phyloP scores from a whole-genome alignment of 345 rosid species.

The Cardamine resedifolia region DNA sequence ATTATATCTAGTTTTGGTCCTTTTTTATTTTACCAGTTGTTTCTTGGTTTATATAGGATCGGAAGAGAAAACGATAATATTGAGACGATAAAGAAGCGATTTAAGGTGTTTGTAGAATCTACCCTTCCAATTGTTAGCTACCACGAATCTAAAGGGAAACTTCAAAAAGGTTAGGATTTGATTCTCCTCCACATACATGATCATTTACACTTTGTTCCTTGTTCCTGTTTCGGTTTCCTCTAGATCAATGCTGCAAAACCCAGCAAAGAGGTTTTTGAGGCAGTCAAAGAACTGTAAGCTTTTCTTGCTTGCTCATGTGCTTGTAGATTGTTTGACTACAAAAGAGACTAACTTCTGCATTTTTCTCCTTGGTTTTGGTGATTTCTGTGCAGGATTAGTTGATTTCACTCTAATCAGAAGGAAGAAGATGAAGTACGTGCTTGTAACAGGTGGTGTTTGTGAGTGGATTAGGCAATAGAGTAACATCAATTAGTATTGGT shows the following conservation, averaged over 20 bases:
- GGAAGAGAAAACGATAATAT: slow-evolving; percentile 79
- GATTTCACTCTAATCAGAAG: no score
- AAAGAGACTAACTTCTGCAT: no score
- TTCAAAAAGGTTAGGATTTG: slow-evolving; percentile 51
- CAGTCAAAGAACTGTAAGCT: slow-evolving; percentile 51
- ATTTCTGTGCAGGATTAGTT: no score
- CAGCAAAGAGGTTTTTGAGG: slow-evolving; percentile 60
- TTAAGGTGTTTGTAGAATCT: slow-evolving; percentile 60
- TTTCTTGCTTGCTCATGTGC: no score
- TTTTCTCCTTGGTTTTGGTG: no score
- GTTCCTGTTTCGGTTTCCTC: slow-evolving; percentile 12
- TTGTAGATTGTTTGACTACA: no score
- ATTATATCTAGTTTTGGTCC: background rate
- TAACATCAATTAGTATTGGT: no score
- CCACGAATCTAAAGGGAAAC: slow-evolving; percentile 57
- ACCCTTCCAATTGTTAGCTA: slow-evolving; percentile 57
- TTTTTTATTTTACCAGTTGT: background rate
- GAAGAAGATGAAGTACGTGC: no score
- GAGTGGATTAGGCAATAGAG: no score
- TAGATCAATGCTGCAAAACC: slow-evolving; percentile 77
- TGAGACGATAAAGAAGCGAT: slow-evolving; percentile 64
- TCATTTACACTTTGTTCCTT: background rate
- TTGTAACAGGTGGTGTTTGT: no score
- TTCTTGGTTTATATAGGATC: slow-evolving; percentile 42
- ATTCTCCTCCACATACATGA: background rate